phyloP scores from a whole-genome alignment of 305 asterid genomes.

The Lippia alba region DNA sequence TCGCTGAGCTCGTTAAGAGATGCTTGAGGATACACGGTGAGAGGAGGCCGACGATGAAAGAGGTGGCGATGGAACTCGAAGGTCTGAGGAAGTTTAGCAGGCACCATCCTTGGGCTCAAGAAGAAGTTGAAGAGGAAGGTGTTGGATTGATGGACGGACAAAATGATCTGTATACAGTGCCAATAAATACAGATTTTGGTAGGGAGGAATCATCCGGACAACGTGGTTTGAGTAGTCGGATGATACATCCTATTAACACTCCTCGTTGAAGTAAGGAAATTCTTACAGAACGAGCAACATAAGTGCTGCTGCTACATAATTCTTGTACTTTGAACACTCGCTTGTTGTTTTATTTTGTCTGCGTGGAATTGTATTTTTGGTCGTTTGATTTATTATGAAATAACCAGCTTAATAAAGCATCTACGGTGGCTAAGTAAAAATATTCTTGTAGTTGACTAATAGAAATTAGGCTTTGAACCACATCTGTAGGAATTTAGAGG shows the following conservation, averaged over 20 bases:
- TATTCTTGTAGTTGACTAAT: no score
- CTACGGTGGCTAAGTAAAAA: no score
- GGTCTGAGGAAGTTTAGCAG: conserved; percentile 46
- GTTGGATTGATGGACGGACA: conserved; percentile 38
- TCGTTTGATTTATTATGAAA: no score
- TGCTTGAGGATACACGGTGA: conserved; percentile 50
- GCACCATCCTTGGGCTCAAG: conserved; percentile 56
- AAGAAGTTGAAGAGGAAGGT: conserved; percentile 38
- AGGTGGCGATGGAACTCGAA: conserved; percentile 70
- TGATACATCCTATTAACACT: conserved; percentile 19
- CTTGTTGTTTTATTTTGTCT: no score
- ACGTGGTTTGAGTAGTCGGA: conserved; percentile 23
- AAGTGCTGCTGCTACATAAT: no score
- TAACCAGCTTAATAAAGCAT: no score
- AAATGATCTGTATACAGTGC: conserved; percentile 49
- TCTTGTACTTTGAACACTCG: no score
- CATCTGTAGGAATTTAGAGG: no score
- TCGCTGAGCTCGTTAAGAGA: conserved; percentile 49
- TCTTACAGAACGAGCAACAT: no score
- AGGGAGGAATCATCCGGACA: conserved; percentile 30
- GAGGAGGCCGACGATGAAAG: conserved; percentile 64
- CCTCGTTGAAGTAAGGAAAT: neutral
- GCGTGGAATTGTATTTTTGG: no score
- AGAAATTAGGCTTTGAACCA: no score
- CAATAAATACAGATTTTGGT: conserved; percentile 20